A percentile compares a stretch with the other conserved stretches of the same genome.
Evolutionary conservation across 2,329 filamentous ascomycete genomes (phyloP).

Genomic region (Hirsutella rhossiliensis): DNA sequence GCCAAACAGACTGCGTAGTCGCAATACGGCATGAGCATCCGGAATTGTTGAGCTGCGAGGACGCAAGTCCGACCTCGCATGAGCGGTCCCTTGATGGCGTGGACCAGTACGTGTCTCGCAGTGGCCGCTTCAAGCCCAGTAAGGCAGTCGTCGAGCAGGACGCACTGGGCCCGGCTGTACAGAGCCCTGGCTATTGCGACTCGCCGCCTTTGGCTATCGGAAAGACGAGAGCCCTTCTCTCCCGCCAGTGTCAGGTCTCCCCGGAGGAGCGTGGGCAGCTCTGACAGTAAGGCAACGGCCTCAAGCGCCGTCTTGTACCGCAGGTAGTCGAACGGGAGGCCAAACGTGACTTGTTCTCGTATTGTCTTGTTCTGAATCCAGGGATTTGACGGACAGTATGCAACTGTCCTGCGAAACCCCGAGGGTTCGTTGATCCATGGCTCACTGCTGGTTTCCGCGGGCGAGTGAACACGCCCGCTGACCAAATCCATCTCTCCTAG

Average conservation of each 20-base stretch:
- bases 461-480: background rate
- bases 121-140: slow-evolving; percentile 52
- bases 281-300: slow-evolving; percentile 58
- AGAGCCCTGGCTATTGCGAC: slow-evolving; percentile 11
- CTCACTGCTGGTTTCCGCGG: background rate
- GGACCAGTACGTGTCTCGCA: background rate
- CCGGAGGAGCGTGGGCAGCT: slow-evolving; percentile 56
- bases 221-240: slow-evolving; percentile 6
- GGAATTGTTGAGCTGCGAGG: background rate
- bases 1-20: background rate
- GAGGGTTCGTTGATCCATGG: slow-evolving; percentile 41
- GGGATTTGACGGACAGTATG: slow-evolving; percentile 43
- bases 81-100: slow-evolving; percentile 1
- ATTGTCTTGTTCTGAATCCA: slow-evolving; percentile 71
- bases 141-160: slow-evolving; percentile 63
- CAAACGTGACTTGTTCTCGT: slow-evolving; percentile 61
- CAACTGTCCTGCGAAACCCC: slow-evolving; percentile 40
- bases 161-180: slow-evolving; percentile 7
- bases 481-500: slow-evolving; percentile 45
- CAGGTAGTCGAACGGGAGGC: slow-evolving; percentile 48
- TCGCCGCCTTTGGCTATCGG: slow-evolving; percentile 8
- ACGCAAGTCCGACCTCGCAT: slow-evolving; percentile 3
- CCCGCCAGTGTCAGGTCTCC: slow-evolving; percentile 55
- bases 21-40: background rate
- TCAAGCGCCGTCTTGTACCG: slow-evolving; percentile 56